Evolutionary conservation across 1,284 basidiomycete species (phyloP).

Genomic region (Irpex sp.): DNA sequence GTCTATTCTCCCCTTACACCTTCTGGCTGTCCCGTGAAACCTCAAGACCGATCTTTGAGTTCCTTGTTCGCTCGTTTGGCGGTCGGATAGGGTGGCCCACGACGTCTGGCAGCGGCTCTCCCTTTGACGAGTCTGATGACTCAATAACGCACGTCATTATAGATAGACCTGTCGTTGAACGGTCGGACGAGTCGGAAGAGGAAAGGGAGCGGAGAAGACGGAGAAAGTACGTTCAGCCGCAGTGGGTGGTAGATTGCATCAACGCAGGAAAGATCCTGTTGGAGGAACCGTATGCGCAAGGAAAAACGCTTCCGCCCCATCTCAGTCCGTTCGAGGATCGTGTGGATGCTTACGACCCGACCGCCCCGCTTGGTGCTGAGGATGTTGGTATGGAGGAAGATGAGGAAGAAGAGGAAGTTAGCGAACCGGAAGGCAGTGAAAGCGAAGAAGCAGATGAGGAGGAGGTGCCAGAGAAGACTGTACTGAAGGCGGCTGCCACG

Average conservation of each 20-base stretch:
- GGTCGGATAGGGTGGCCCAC: constrained; percentile 88
- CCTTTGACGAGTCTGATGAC: constrained; percentile 68
- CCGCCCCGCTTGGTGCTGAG: constrained; percentile 32
- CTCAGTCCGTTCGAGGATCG: constrained; percentile 92
- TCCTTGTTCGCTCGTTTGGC: constrained; percentile 90
- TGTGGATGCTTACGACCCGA: constrained; percentile 75
- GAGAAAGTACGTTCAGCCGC: constrained; percentile 92
- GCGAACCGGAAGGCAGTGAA: constrained; percentile 31
- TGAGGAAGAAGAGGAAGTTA: constrained; percentile 31
- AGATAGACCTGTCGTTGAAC: constrained; percentile 74
- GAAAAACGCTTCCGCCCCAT: constrained; percentile 89
- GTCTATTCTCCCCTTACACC: constrained; percentile 83
- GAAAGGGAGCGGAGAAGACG: constrained; percentile 62
- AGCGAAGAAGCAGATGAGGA: constrained; percentile 42
- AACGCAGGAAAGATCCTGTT: constrained; percentile 85
- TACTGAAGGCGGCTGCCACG: constrained; percentile 51
- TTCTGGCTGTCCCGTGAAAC: constrained; percentile 97
- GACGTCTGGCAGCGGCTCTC: constrained; percentile 82
- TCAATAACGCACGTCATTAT: constrained; percentile 96
- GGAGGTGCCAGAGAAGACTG: constrained; percentile 35
- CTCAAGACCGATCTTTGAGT: constrained; percentile 91
- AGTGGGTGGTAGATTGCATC: constrained; percentile 97
- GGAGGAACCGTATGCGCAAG: constrained; percentile 86
- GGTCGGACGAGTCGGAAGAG: constrained; percentile 47
- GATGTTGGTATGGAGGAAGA: constrained; percentile 34